Conservation (phyloP, 1,284 basidiomycete species). For the Leccinum cinnamomeum region DNA sequence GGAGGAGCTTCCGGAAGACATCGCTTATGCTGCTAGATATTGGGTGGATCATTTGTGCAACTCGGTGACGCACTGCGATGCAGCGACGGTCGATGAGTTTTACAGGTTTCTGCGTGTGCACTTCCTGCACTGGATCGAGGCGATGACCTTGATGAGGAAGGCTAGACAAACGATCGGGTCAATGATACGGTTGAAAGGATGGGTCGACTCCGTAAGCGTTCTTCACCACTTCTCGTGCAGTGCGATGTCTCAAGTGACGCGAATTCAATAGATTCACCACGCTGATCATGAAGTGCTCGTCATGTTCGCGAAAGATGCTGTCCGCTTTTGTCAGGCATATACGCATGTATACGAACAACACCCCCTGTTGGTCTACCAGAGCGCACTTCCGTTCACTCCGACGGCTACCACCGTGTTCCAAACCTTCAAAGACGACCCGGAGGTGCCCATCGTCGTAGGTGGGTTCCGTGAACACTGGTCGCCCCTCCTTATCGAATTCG, state of each 20-base stretch:
- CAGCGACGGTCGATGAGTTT: conserved; percentile 16
- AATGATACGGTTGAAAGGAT: conserved; percentile 28
- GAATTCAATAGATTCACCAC: conserved; percentile 14
- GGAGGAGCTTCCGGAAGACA: conserved; percentile 23
- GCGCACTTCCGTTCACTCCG: conserved; percentile 36
- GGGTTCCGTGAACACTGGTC: conserved; percentile 36
- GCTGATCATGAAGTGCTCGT: conserved; percentile 17
- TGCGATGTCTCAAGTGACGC: conserved; percentile 2
- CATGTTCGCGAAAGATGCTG: conserved; percentile 25
- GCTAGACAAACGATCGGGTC: conserved; percentile 35
- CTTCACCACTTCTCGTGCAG: background rate
- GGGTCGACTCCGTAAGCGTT: conserved; percentile 27
- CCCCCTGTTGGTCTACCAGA: conserved; percentile 35
- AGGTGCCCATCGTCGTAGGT: conserved; percentile 26
- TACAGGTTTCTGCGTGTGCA: conserved; percentile 24
- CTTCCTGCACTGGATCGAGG: conserved; percentile 36
- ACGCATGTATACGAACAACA: conserved; percentile 35
- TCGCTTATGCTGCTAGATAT: conserved; percentile 26
- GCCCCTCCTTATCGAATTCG: conserved; percentile 34
- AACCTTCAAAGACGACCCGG: conserved; percentile 29
- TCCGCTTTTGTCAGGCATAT: conserved; percentile 36
- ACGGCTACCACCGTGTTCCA: conserved; percentile 26
- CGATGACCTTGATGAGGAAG: conserved; percentile 31
- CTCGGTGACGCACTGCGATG: conserved; percentile 5
- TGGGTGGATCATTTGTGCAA: conserved; percentile 35